Evolutionary conservation across 106 monocot genomes (phyloP).

Genomic region (Dendrobium catenatum): DNA sequence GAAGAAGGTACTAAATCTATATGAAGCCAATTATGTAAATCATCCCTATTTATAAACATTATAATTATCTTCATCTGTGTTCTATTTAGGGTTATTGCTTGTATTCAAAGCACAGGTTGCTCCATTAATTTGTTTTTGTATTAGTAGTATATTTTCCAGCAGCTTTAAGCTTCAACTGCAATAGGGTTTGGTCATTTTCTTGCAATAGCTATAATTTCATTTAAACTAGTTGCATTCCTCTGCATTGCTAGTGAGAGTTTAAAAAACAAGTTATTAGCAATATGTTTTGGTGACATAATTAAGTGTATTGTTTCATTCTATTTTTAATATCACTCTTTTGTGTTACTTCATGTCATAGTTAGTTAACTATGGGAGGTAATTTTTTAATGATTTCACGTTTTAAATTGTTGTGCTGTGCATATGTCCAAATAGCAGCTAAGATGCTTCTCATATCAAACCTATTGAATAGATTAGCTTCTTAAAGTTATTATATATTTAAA

Average conservation of each 20-base stretch:
- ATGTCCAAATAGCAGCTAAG: neutral
- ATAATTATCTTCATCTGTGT: neutral
- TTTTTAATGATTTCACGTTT: neutral
- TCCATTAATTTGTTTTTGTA: neutral
- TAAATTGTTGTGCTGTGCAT: neutral
- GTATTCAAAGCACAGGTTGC: neutral
- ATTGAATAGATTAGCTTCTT: neutral
- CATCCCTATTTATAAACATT: neutral
- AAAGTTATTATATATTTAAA: neutral
- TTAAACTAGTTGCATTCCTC: neutral
- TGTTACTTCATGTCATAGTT: neutral
- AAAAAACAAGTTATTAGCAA: neutral
- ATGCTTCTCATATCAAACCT: neutral
- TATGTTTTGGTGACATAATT: neutral
- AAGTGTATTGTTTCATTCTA: neutral
- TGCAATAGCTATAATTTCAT: neutral
- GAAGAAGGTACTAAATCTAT: slow-evolving; percentile 42
- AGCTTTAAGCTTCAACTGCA: neutral
- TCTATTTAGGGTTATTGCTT: neutral
- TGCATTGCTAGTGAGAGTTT: neutral
- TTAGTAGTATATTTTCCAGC: neutral
- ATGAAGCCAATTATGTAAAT: neutral
- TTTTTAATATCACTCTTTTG: neutral
- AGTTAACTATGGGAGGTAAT: neutral
- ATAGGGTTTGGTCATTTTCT: neutral